Base-by-base conservation (phyloP, 805 yeast species). In the Candida argentea region DNA sequence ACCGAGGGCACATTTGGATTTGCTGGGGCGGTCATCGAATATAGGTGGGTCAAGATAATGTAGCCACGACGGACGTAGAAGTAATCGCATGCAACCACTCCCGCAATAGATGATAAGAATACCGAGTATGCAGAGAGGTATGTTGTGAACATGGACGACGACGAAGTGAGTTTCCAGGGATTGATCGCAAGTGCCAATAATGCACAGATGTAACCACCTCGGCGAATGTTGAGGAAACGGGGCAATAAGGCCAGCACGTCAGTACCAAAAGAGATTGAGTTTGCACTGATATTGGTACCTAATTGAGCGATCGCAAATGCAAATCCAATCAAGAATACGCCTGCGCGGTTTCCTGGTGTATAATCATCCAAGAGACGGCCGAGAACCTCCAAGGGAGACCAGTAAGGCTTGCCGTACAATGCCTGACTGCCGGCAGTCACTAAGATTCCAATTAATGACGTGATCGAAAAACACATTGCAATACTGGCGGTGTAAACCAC, bases 341-440 rank as follows among this genome's bases (percentile, higher is more conserved):
- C 94, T 12, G 78, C 86, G 37, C 94, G 64, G 35, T 76, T 71
- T 16, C 87, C 79, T 1, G 66, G 31, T 4, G 70, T 49, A 38
- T 55, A 60, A 31, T 61, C 47, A 34, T 44, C 50, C 40, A 85
- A 67, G 44, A 79, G 82, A 27, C 69, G 58, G 10, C 66, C 66
- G 40, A 85, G 60, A 4, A 82, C 82, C 39, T 81, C 93, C 32
- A 85, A 57, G 5, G 95, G 95, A 29, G 79, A 70, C 95, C 95
- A 85, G 47, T 69, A 70, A 18, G 83, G 69, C 37, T 67, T 72
- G 15, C 79, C 82, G 48, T 74, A 83, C 41, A 82, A 47, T 4
- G 65, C 50, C 24, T 74, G 61, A 3, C 91, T 77, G 1, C 94
- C 82, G 6, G 94, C 77, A 16, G 93, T 76, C 14, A 85, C 84